Evolutionary conservation across 139 green algal species (phyloP), one percentile per base, ranked within the genome.

Genomic region (Deuterostichococcus epilithicus): DNA sequence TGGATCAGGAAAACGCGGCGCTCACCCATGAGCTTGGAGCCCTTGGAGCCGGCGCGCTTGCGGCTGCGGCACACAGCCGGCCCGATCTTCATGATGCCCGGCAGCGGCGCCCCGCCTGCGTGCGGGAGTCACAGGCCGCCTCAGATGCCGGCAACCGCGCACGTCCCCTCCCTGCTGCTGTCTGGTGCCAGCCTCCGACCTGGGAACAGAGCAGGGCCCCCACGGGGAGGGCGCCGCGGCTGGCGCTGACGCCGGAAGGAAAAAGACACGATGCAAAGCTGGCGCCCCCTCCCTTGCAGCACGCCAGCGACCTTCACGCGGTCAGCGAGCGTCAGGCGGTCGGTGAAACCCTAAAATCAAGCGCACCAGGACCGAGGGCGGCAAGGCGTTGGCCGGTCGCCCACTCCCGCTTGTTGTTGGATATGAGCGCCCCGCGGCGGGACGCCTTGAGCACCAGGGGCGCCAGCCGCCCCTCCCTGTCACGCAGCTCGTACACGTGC

Each of bases 1-100:
- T 60, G 45, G 45, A 18, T 13, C 45, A 60, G 15, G 18, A 18
- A 13, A 60, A 60, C 13, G 5, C 66, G n/a, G 6, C 37, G 22
- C 10, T 22, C 33, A 81, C 77, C 77, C 33, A 63, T 67, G 30
- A 81, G 76, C 30, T 81, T 77, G 70, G 70, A 65, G 59, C 69
- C 72, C 34, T 77, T 69, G 30, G 35, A 72, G 1, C 72, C 52
- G 52, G 69, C 39, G 23, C 77, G 52, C 52, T 63, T 63, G 3
- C 52, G 52, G 52, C 52, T 20, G 20, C 52, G 52, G 52, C 52
- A 63, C 52, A 63, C 52, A 13, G 52, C 77, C n/a, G 37, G 37
- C 10, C 77, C 77, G 5, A 72, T 81, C 30, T 63, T 72, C 77
- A 81, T 81, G 60, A 72, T 77, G 33, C 77, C 77, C n/a, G 70